Conservation (phyloP, 345 rosid species). For the Xanthoceras sorbifolium region DNA sequence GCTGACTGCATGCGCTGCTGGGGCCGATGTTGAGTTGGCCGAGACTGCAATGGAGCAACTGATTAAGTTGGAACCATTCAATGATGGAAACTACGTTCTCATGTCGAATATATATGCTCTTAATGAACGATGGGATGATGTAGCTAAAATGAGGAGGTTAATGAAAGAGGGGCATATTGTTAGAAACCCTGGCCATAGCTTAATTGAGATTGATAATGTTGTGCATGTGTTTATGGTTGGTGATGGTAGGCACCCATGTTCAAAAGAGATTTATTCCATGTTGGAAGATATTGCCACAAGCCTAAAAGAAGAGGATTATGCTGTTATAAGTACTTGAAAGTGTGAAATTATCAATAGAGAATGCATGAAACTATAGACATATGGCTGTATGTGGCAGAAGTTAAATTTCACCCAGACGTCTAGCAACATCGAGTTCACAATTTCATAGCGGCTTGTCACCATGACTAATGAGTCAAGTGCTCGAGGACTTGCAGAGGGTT, state of each 20-base stretch:
- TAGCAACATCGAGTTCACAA: neutral
- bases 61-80: conserved; percentile 39
- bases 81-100: conserved; percentile 48
- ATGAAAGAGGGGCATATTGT: conserved; percentile 32
- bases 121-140: conserved; percentile 43
- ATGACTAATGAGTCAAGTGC: neutral
- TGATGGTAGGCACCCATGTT: conserved; percentile 29
- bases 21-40: conserved; percentile 34
- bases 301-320: conserved; percentile 5
- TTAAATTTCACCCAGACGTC: neutral
- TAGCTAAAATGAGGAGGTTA: conserved; percentile 33
- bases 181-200: conserved; percentile 39
- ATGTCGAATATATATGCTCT: conserved; percentile 50
- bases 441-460: no score
- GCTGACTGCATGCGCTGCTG: conserved; percentile 43
- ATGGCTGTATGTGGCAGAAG: neutral
- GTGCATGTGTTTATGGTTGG: conserved; percentile 30
- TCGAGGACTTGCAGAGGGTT: neutral
- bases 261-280: conserved; percentile 24
- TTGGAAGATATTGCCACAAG: conserved; percentile 17
- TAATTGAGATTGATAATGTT: conserved; percentile 26
- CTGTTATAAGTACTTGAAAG: neutral
- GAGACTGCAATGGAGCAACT: conserved; percentile 37
- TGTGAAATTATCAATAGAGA: neutral
- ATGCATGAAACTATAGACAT: neutral